Evolutionary conservation across 2,329 filamentous ascomycete species (phyloP), one percentile per base, ranked within the genome.

Genomic region (Fusarium chaquense): DNA sequence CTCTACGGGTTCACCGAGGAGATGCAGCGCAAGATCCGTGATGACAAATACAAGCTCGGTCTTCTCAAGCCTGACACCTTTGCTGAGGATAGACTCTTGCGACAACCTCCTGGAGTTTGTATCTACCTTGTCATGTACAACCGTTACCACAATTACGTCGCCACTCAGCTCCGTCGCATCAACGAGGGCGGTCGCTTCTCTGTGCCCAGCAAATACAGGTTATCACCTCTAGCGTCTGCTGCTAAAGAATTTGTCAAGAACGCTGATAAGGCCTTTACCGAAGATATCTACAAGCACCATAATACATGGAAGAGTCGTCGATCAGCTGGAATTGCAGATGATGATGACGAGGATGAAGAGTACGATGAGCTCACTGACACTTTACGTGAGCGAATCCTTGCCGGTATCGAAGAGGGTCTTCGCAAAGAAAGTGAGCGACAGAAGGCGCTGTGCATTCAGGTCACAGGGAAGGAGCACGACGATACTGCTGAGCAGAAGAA

Each of bases 131-230:
- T 93, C 73, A 90, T 91, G 89, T 89, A 92, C 77, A 90, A 89
- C 71, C 84, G 88, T 6, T 95, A 94, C 78, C 93, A 97, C 80
- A 97, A 97, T 78, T 87, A 94, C 67, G 88, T 92, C 0, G 92
- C 91, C 4, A 86, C 89, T 58, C 89, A 94, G 62, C 82, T 97
- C 12, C 90, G 44, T 1, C 76, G 56, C 20, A 82, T 84, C 64
- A 85, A 85, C 45, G 80, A 85, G 68, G 78, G 78, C 30, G 75
- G 76, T 7, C 76, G 79, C 3, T 83, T 82, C 61, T 72, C 67
- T 0, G 56, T 74, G 3, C 72, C 77, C 1, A 32, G 52, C 10
- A 70, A 53, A 44, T 77, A 47, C 18, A 20, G 4, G 1, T 9
- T 36, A 1, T 20, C 40, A 0, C 49, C 56, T 13, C 26, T 54